Evolutionary conservation across 2,329 filamentous ascomycete species (phyloP).

Genomic region (Scopulariopsis brevicaulis): DNA sequence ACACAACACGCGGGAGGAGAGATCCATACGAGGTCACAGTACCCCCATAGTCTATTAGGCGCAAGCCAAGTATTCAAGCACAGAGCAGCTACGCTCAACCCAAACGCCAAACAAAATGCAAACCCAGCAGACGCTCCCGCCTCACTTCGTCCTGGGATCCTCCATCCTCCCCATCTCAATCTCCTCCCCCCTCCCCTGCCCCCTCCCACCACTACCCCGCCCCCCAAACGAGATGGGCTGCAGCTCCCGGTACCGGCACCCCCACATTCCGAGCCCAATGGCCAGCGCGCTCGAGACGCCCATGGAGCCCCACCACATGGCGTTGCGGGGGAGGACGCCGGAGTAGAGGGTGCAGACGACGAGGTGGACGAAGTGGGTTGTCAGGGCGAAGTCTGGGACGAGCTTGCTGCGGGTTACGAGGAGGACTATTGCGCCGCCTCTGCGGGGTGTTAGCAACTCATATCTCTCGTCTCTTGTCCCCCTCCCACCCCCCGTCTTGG

Average conservation of each 20-base stretch:
- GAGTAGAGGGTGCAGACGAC: slow-evolving; percentile 70
- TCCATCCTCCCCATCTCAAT: slow-evolving; percentile 54
- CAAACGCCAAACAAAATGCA: slow-evolving; percentile 21
- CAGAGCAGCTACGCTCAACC: neutral
- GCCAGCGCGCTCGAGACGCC: slow-evolving; percentile 29
- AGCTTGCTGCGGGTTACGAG: slow-evolving; percentile 85
- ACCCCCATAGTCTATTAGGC: neutral
- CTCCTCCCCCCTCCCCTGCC: slow-evolving; percentile 41
- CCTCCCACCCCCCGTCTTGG: neutral
- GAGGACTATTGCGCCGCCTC: slow-evolving; percentile 71
- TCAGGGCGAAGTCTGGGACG: slow-evolving; percentile 87
- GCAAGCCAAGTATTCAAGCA: neutral
- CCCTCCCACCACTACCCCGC: slow-evolving; percentile 25
- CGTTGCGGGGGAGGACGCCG: slow-evolving; percentile 60
- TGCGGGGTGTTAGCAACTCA: slow-evolving; percentile 25
- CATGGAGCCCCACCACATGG: slow-evolving; percentile 75
- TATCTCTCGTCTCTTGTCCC: neutral
- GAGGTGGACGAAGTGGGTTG: slow-evolving; percentile 75
- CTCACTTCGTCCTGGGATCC: slow-evolving; percentile 5
- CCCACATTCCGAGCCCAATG: slow-evolving; percentile 68
- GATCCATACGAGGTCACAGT: neutral
- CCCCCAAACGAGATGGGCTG: slow-evolving; percentile 74
- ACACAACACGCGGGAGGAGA: no score
- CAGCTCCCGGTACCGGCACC: slow-evolving; percentile 81
- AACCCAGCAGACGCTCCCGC: slow-evolving; percentile 11